Percentiles rank a stretch among this genome's conserved stretches.
Evolutionary conservation across 1,139 yeast genomes (phyloP).

Genomic region (Pneumocystis wakefieldiae): DNA sequence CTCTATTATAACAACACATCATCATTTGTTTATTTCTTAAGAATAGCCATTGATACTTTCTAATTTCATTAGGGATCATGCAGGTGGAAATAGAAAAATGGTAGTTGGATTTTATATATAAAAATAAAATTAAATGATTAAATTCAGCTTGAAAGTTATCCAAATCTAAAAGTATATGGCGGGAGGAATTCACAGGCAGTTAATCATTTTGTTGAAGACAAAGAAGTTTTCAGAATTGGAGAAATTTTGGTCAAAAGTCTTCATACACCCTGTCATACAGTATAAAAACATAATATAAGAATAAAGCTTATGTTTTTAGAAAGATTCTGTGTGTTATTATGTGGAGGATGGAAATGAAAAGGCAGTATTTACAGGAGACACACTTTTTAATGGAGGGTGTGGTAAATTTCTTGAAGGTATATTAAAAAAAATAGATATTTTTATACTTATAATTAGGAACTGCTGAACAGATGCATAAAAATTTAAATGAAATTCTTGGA

Average conservation of each 20-base stretch:
- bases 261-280: conserved; percentile 93
- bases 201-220: conserved; percentile 46
- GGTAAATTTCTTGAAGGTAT: conserved; percentile 83
- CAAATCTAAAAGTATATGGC: conserved; percentile 60
- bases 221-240: conserved; percentile 38
- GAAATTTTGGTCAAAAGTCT: conserved; percentile 58
- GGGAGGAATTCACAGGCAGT: conserved; percentile 70
- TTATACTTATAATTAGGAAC: conserved; percentile 18
- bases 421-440: conserved; percentile 21
- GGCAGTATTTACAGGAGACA: conserved; percentile 90
- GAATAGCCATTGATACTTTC: conserved; percentile 27
- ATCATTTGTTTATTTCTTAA: neutral
- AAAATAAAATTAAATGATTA: neutral
- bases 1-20: conserved; percentile 50
- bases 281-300: conserved; percentile 46
- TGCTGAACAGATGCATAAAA: conserved; percentile 60
- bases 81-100: conserved; percentile 59
- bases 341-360: conserved; percentile 49
- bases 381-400: conserved; percentile 85
- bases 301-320: neutral
- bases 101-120: conserved; percentile 10
- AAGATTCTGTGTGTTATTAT: conserved; percentile 49
- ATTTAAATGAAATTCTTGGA: conserved; percentile 46
- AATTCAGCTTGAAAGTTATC: conserved; percentile 25
- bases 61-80: conserved; percentile 89